Evolutionary conservation across 257 asterid genomes (phyloP).

Genomic region (Eustoma russellianum): DNA sequence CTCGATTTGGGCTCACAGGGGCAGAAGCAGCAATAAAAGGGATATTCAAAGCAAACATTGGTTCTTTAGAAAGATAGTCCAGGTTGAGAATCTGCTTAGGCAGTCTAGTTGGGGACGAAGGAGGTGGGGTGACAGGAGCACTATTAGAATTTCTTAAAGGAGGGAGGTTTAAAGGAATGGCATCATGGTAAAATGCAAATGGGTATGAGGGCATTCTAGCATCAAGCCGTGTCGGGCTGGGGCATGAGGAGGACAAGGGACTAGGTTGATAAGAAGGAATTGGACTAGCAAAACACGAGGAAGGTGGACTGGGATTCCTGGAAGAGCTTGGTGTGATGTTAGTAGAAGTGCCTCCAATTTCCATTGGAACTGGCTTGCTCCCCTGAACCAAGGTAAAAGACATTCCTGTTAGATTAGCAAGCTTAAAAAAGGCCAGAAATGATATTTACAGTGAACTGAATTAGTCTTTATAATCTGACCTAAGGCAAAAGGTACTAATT

Average conservation of each 20-base stretch:
- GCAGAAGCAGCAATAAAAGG: conserved; percentile 94
- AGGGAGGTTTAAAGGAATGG: conserved; percentile 62
- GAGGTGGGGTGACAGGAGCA: conserved; percentile 93
- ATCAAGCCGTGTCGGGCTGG: conserved; percentile 65
- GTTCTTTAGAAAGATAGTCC: conserved; percentile 56
- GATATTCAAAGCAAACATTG: conserved; percentile 69
- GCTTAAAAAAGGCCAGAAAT: neutral
- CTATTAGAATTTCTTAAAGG: conserved; percentile 85
- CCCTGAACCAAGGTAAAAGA: conserved; percentile 38
- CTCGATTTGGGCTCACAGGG: conserved; percentile 84
- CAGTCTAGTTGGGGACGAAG: conserved; percentile 71
- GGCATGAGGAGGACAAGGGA: conserved; percentile 87
- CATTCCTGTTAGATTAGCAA: conserved; percentile 1
- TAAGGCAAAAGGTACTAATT: too few species aligned
- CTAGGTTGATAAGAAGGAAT: conserved; percentile 80
- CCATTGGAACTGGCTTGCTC: conserved; percentile 64
- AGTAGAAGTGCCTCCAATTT: conserved; percentile 60
- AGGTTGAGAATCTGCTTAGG: conserved; percentile 55
- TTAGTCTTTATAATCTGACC: too few species aligned
- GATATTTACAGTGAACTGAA: too few species aligned
- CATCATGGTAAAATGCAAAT: conserved; percentile 60
- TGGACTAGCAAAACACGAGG: conserved; percentile 70
- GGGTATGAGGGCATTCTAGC: conserved; percentile 41
- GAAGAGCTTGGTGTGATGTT: conserved; percentile 78
- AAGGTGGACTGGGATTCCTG: conserved; percentile 77